Evolutionary conservation across 2,329 filamentous ascomycete genomes (phyloP).

Genomic region (Alternaria infectoria): DNA sequence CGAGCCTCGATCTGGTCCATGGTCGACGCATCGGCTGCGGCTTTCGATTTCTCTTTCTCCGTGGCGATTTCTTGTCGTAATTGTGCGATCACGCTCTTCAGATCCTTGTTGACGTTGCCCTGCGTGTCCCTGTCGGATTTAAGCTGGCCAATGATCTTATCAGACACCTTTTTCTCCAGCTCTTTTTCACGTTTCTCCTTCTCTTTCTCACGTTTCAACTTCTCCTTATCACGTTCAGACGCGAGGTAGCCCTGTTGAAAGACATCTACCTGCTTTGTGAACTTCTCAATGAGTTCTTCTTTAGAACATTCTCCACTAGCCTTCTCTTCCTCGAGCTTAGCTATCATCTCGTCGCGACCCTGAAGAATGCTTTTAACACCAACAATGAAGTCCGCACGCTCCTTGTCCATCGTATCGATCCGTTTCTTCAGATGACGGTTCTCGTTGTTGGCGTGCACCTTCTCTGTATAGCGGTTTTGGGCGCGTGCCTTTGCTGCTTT

Average conservation of each 20-base stretch:
- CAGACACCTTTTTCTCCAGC: neutral
- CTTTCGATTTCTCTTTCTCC: neutral
- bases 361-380: neutral
- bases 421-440: neutral
- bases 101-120: neutral
- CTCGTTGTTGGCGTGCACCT: constrained; percentile 10
- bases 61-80: neutral
- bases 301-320: neutral
- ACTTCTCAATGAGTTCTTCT: neutral
- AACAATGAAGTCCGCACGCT: neutral
- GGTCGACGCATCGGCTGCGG: neutral
- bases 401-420: neutral
- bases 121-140: neutral
- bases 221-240: neutral
- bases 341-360: neutral
- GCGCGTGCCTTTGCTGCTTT: constrained; percentile 6
- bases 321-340: neutral
- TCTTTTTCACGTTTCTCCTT: neutral
- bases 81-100: neutral
- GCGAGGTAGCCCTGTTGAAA: neutral
- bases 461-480: constrained; percentile 8
- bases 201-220: neutral
- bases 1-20: neutral
- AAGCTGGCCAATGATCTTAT: neutral
- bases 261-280: neutral